phyloP scores from a whole-genome alignment of 2,329 filamentous ascomycete species.

The Pyrenochaeta sp. region DNA sequence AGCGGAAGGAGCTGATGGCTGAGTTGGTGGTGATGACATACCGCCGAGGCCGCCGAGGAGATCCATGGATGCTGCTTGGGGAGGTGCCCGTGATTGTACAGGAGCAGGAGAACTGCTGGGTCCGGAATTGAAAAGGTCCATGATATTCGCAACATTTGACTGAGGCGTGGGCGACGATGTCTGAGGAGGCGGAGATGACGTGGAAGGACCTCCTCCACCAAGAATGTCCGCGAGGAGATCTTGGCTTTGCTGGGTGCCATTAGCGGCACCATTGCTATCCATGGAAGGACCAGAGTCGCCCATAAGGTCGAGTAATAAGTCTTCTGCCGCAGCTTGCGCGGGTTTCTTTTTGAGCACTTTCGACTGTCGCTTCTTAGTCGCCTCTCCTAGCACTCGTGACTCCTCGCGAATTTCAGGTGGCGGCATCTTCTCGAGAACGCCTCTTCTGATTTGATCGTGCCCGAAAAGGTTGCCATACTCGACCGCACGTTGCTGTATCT shows the following conservation, averaged over 20 bases:
- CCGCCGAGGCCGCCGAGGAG: constrained; percentile 55
- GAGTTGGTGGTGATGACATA: constrained; percentile 58
- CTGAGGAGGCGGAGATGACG: constrained; percentile 57
- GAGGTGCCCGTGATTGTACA: constrained; percentile 50
- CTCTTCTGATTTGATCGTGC: constrained; percentile 84
- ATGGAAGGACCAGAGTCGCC: constrained; percentile 71
- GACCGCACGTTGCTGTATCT: constrained; percentile 94
- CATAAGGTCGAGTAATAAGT: constrained; percentile 92
- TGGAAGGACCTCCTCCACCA: constrained; percentile 68
- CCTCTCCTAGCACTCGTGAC: constrained; percentile 86
- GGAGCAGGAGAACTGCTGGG: constrained; percentile 51
- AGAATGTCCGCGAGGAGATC: constrained; percentile 93
- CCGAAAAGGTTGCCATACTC: constrained; percentile 96
- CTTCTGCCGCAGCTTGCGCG: constrained; percentile 86
- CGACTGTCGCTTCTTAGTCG: constrained; percentile 62
- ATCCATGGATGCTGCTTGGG: constrained; percentile 49
- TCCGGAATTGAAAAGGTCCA: constrained; percentile 80
- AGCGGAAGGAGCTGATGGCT: constrained; percentile 48
- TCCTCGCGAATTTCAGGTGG: constrained; percentile 96
- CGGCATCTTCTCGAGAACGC: constrained; percentile 97
- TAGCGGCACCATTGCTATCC: constrained; percentile 63
- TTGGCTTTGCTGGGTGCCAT: constrained; percentile 71
- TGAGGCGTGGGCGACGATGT: constrained; percentile 45
- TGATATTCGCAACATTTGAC: constrained; percentile 70
- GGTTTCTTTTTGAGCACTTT: constrained; percentile 72